phyloP scores from a whole-genome alignment of 2,329 filamentous ascomycete species.

The Metarhizium robertsii region DNA sequence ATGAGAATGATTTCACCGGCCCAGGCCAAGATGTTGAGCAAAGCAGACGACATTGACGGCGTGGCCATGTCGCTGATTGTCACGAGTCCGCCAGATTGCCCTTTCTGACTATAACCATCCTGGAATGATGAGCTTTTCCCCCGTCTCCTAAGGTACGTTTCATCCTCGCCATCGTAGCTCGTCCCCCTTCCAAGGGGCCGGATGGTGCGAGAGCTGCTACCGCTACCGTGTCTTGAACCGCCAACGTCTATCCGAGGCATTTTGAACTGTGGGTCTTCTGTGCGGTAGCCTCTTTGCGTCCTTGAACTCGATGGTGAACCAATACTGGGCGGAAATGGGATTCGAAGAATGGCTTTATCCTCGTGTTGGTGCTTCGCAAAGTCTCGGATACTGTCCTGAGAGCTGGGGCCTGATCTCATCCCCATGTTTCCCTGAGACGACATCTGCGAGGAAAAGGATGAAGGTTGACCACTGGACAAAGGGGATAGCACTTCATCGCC shows the following conservation, averaged over 20 bases:
- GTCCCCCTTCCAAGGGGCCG: slow-evolving; percentile 16
- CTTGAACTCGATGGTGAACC: slow-evolving; percentile 26
- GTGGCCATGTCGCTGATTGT: slow-evolving; percentile 23
- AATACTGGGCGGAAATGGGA: slow-evolving; percentile 46
- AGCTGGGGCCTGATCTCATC: slow-evolving; percentile 29
- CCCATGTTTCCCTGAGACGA: slow-evolving; percentile 24
- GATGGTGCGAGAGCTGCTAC: slow-evolving; percentile 19
- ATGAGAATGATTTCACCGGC: slow-evolving; percentile 45
- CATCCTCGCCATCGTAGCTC: slow-evolving; percentile 13
- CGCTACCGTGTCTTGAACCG: slow-evolving; percentile 25
- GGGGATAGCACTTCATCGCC: slow-evolving; percentile 26
- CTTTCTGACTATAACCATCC: slow-evolving; percentile 11
- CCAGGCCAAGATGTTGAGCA: slow-evolving; percentile 38
- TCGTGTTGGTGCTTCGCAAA: slow-evolving; percentile 45
- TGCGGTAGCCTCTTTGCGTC: slow-evolving; percentile 19
- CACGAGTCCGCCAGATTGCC: slow-evolving; percentile 7
- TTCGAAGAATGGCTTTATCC: slow-evolving; percentile 43
- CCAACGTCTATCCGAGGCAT: slow-evolving; percentile 41
- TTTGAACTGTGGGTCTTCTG: slow-evolving; percentile 41
- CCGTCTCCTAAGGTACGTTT: slow-evolving; percentile 19
- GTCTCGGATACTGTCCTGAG: slow-evolving; percentile 47
- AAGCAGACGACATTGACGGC: slow-evolving; percentile 24
- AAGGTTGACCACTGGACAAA: slow-evolving; percentile 28
- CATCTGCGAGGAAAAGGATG: slow-evolving; percentile 35
- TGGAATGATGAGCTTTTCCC: slow-evolving; percentile 9